Percentiles rank a stretch among this genome's conserved stretches.
These are phyloP conservation scores for Mangifera indica DNA, from an alignment of 345 rosid species.

Conservation along the genomic window DNA sequence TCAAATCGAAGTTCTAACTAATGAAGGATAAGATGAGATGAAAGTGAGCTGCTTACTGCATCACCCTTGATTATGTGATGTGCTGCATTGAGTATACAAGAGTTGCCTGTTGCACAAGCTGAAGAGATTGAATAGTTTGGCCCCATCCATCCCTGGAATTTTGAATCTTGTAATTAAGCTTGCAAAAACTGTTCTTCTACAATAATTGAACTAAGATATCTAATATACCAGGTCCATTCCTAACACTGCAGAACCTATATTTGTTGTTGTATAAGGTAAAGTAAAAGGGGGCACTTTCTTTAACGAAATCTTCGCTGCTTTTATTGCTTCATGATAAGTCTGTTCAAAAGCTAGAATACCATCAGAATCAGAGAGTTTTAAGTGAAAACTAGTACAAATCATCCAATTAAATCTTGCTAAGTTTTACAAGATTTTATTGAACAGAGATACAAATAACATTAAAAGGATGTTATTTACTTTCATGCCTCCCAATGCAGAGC, in stretches of 20 bases:
- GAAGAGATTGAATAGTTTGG: constrained; percentile 63
- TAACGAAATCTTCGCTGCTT: constrained; percentile 46
- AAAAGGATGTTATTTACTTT: constrained; percentile 30
- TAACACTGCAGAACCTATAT: constrained; percentile 58
- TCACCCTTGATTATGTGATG: constrained; percentile 56
- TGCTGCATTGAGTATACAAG: constrained; percentile 59
- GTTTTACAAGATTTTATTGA: not conserved
- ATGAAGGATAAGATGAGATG: not conserved
- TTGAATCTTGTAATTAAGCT: not conserved
- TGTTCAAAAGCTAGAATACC: constrained; percentile 20
- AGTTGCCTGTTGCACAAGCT: constrained; percentile 65
- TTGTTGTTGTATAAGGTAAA: constrained; percentile 54
- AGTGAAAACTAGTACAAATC: too few relatives aligned
- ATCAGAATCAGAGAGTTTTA: not conserved
- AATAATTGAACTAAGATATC: too few relatives aligned
- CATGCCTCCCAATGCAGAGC: constrained; percentile 60
- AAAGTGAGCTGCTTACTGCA: constrained; percentile 39
- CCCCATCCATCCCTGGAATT: constrained; percentile 66
- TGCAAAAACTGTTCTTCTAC: not conserved
- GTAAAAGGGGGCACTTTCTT: constrained; percentile 55
- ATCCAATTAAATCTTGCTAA: too few relatives aligned
- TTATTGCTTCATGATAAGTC: constrained; percentile 47
- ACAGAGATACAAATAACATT: not conserved
- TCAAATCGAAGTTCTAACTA: too few relatives aligned
- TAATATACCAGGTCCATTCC: constrained; percentile 52